Base-by-base conservation (phyloP, 805 yeast species). In the Wilhelminamyces savonicus region DNA sequence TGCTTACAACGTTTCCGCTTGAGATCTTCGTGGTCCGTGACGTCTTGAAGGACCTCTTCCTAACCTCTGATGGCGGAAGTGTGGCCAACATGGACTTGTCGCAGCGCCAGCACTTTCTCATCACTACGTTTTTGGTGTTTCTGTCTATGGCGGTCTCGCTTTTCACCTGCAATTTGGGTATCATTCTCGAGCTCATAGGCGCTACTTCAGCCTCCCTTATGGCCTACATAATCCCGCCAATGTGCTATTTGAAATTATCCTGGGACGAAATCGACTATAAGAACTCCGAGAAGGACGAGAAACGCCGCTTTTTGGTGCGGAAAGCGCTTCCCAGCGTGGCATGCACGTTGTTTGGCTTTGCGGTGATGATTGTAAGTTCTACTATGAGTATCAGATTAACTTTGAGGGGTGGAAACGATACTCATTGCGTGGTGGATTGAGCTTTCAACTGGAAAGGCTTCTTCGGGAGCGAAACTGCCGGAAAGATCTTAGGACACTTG, bases 21-120 rank as follows among this genome's bases (percentile, higher is more conserved):
- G 97, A 88, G 53, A 74, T 88, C 0, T 88, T 87, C 52, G 97
- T 90, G 2, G 78, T 92, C 19, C 62, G 97, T 39, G 95, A 88
- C 42, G 95, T 88, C 1, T 53, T 84, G n/a, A 70, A 75, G 35
- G 94, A 85, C 41, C 58, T 80, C 48, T 56, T 64, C 45, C 66
- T 30, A 52, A 33, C 40, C 9, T 38, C 26, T 10, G 30, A 26
- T 4, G 34, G 25, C 3, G 60, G 55, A 5, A 45, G 52, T 13
- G 50, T 59, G 2, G 56, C 59, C 7, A 61, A 63, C 27, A 52
- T 58, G 15, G 72, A 62, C 31, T 47, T 76, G 18, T 50, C 71
- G 4, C 47, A 58, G 3, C 62, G 40, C 28, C 72, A 70, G 30
- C 95, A 86, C 48, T 55, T 76, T 22, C 31, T 71, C 9, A 63